Evolutionary conservation across 306 rosid genomes (phyloP).

Genomic region (Acacia confusa): DNA sequence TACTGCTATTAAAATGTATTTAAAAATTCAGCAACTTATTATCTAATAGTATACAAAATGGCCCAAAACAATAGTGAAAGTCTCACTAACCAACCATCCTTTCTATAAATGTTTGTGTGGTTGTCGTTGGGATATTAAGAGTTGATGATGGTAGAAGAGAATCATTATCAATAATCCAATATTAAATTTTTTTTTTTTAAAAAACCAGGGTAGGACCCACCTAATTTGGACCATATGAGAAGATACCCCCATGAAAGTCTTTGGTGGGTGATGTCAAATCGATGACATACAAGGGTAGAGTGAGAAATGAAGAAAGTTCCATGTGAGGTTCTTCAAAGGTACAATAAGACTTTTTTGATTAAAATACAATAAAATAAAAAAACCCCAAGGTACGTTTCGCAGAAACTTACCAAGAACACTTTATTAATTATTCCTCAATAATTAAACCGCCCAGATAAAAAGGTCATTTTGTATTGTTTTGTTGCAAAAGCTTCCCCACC

Average conservation of each 20-base stretch:
- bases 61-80: background rate
- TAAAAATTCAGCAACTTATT: background rate
- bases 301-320: conserved; percentile 51
- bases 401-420: conserved; percentile 47
- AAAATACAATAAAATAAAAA: conserved; percentile 9
- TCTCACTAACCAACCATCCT: background rate
- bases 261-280: conserved; percentile 36
- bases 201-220: background rate
- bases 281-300: conserved; percentile 32
- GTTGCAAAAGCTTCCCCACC: conserved; percentile 48
- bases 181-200: background rate
- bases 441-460: background rate
- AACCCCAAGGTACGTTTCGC: conserved; percentile 28
- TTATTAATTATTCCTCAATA: conserved; percentile 10
- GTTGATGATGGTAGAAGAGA: background rate
- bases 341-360: conserved; percentile 34
- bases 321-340: conserved; percentile 46
- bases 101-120: background rate
- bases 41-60: background rate
- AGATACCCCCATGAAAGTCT: background rate
- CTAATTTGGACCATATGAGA: background rate
- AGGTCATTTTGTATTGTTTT: background rate
- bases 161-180: background rate
- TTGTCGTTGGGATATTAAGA: background rate
- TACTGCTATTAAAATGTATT: background rate